Percentiles rank a stretch among this genome's conserved stretches.
These are phyloP conservation scores for Phycomyces nitens DNA, from an alignment of 192 early-diverging fungal genomes.

Conservation along the genomic window DNA sequence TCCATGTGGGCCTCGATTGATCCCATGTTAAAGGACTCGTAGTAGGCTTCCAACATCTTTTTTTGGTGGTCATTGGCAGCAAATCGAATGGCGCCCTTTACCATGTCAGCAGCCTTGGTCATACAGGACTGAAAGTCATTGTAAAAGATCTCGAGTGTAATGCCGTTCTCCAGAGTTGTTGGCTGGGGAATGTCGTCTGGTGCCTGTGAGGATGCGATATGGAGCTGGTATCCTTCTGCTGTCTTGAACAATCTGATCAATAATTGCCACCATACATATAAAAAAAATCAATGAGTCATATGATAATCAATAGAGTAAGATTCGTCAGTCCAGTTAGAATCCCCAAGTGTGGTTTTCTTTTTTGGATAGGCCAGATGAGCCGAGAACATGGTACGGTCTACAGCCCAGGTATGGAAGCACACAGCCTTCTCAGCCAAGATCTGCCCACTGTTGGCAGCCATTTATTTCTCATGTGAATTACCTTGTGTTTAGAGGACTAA, in stretches of 20 bases:
- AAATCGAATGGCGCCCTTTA: constrained; percentile 41
- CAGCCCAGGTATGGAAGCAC: too few relatives aligned
- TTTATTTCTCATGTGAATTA: constrained; percentile 36
- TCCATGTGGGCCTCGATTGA: constrained; percentile 60
- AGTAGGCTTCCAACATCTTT: constrained; percentile 50
- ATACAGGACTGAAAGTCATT: constrained; percentile 49
- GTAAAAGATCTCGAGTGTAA: constrained; percentile 36
- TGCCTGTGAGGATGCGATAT: constrained; percentile 35
- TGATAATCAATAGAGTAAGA: too few relatives aligned
- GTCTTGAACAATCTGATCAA: background rate
- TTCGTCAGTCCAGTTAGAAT: too few relatives aligned
- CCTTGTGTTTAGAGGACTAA: constrained; percentile 32
- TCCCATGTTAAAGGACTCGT: constrained; percentile 47
- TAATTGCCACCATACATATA: too few relatives aligned
- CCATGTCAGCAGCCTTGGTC: constrained; percentile 36
- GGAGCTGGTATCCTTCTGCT: constrained; percentile 16
- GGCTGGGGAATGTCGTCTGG: constrained; percentile 4
- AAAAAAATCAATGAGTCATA: too few relatives aligned
- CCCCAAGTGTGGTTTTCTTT: too few relatives aligned
- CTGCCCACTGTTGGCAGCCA: background rate
- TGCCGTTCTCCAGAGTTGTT: constrained; percentile 33
- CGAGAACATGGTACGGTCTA: too few relatives aligned
- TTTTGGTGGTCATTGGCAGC: constrained; percentile 53
- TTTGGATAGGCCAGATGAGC: too few relatives aligned
- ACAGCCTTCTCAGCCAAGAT: too few relatives aligned